These are phyloP conservation scores for Kappamyces sp. DNA, from an alignment of 192 early-diverging fungal species.

Conservation along the genomic window DNA sequence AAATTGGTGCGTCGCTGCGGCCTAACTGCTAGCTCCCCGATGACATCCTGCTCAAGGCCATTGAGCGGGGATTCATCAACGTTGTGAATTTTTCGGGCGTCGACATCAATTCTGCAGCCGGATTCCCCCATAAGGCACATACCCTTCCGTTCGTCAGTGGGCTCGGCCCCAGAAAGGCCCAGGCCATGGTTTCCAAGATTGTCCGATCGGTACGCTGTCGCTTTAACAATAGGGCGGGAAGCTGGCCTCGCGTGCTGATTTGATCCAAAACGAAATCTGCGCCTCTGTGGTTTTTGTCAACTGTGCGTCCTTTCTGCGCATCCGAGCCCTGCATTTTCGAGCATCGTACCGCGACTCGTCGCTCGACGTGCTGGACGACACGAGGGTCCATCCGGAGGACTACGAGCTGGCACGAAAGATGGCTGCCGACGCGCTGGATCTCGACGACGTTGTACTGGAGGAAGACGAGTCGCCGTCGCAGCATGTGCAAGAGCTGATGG, in stretches of 20 bases:
- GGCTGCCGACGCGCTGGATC: constrained; percentile 90
- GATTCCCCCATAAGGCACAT: constrained; percentile 56
- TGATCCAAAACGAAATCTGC: constrained; percentile 63
- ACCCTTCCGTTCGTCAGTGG: constrained; percentile 89
- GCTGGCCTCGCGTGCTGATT: constrained; percentile 62
- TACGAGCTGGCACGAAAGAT: constrained; percentile 95
- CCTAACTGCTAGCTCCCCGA: constrained; percentile 43
- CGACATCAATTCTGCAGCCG: constrained; percentile 77
- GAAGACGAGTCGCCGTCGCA: constrained; percentile 66
- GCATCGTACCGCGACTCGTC: constrained; percentile 30
- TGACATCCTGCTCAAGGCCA: constrained; percentile 53
- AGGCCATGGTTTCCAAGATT: constrained; percentile 64
- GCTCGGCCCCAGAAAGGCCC: constrained; percentile 88
- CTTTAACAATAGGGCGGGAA: constrained; percentile 26
- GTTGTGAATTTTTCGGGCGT: constrained; percentile 80
- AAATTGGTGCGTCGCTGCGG: constrained; percentile 39
- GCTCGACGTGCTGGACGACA: constrained; percentile 83
- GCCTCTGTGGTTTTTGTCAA: constrained; percentile 77
- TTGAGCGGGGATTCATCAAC: constrained; percentile 86
- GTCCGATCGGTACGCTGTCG: constrained; percentile 15
- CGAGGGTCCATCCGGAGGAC: constrained; percentile 91
- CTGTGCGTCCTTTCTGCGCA: constrained; percentile 84
- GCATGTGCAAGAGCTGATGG: constrained; percentile 76
- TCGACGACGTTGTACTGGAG: constrained; percentile 57
- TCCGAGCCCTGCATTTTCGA: constrained; percentile 52